Percentiles rank a stretch among this genome's conserved stretches.
Conservation (phyloP, 1,139 yeast genomes). For the Diutina scorzettiae region DNA sequence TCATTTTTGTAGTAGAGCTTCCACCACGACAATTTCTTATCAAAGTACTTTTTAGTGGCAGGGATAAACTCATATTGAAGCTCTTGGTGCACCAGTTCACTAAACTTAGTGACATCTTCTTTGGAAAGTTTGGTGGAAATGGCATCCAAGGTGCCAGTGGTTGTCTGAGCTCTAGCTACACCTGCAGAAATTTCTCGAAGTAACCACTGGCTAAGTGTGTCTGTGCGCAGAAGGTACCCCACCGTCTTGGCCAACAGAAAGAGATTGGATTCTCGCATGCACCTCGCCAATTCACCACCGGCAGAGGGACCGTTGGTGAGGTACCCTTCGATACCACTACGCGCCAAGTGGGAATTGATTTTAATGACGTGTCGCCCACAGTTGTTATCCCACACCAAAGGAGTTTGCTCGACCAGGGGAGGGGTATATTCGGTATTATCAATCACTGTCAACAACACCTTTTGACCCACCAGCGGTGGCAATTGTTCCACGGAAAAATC, state of each 20-base stretch:
- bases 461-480: slow-evolving; percentile 14
- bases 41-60: slow-evolving; percentile 19
- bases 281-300: slow-evolving; percentile 19
- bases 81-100: slow-evolving; percentile 25
- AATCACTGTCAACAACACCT: slow-evolving; percentile 23
- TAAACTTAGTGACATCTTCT: slow-evolving; percentile 15
- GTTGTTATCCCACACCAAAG: slow-evolving; percentile 14
- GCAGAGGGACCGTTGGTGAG: slow-evolving; percentile 22
- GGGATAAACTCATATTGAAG: slow-evolving; percentile 27
- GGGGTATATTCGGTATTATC: slow-evolving; percentile 32
- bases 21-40: slow-evolving; percentile 29
- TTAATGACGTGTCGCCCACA: slow-evolving; percentile 20
- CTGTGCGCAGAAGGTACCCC: slow-evolving; percentile 18
- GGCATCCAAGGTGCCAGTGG: not conserved
- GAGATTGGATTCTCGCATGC: slow-evolving; percentile 24
- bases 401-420: slow-evolving; percentile 21
- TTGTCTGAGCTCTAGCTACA: slow-evolving; percentile 7
- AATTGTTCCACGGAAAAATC: slow-evolving; percentile 14
- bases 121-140: not conserved
- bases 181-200: slow-evolving; percentile 14
- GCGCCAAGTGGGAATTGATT: slow-evolving; percentile 20
- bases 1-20: slow-evolving; percentile 32
- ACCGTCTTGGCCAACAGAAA: slow-evolving; percentile 23
- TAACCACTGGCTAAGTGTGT: slow-evolving; percentile 16
- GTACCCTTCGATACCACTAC: slow-evolving; percentile 21